These are phyloP conservation scores for Fusarium sp. DNA, from an alignment of 2,329 filamentous ascomycete genomes.

Conservation along the genomic window DNA sequence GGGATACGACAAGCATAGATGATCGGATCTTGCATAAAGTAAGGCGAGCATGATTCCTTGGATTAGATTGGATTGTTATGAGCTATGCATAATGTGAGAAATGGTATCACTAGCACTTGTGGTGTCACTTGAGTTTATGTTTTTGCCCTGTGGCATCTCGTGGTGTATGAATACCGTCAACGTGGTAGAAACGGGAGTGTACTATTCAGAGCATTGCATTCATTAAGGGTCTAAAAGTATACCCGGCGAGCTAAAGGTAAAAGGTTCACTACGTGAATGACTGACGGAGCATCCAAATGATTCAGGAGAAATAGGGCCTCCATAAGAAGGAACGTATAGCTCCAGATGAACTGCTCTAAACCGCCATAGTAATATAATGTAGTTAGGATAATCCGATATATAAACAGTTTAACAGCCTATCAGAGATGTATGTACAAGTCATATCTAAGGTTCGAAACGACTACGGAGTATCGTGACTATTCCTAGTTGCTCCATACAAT, in stretches of 20 bases:
- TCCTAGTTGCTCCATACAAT: neutral
- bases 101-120: constrained; percentile 40
- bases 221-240: neutral
- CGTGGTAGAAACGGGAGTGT: neutral
- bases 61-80: constrained; percentile 51
- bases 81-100: constrained; percentile 40
- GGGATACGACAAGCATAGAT: constrained; percentile 19
- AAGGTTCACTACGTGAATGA: neutral
- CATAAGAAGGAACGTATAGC: too few relatives aligned
- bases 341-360: too few relatives aligned
- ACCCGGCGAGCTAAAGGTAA: neutral
- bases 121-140: neutral
- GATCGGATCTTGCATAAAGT: constrained; percentile 11
- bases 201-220: neutral
- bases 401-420: too few relatives aligned
- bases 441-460: neutral
- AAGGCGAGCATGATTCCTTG: constrained; percentile 40
- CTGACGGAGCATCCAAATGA: neutral
- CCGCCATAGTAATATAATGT: too few relatives aligned
- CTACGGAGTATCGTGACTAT: neutral
- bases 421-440: neutral
- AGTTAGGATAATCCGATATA: too few relatives aligned
- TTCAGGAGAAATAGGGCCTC: neutral
- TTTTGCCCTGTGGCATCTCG: neutral
- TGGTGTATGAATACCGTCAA: neutral